A percentile compares a stretch with the other conserved stretches of the same genome.
Evolutionary conservation across 1,284 basidiomycete genomes (phyloP).

Genomic region (Malassezia sp.): DNA sequence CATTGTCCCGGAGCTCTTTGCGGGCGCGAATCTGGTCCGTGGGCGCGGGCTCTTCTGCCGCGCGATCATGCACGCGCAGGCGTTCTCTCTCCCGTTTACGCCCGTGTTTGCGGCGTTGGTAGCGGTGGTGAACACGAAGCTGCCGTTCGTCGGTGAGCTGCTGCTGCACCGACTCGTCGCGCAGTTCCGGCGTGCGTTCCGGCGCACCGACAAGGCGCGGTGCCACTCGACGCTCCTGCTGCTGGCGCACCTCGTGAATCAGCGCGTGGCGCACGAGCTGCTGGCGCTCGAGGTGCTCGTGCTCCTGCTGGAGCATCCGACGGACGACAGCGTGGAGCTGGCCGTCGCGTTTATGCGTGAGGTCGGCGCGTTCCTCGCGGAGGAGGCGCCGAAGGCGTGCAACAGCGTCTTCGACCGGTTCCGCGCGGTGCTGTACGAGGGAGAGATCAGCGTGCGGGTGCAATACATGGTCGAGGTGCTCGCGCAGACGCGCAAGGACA

Average conservation of each 20-base stretch:
- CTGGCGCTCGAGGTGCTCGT: conserved; percentile 89
- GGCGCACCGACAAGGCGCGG: conserved; percentile 93
- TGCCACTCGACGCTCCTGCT: conserved; percentile 91
- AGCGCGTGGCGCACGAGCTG: conserved; percentile 83
- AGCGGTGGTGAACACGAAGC: conserved; percentile 89
- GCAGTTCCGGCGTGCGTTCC: conserved; percentile 88
- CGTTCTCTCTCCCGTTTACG: conserved; percentile 89
- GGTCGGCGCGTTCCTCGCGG: conserved; percentile 84
- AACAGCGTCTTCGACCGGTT: conserved; percentile 88
- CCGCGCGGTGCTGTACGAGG: conserved; percentile 90
- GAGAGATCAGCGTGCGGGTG: conserved; percentile 82
- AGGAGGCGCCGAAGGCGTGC: conserved; percentile 88
- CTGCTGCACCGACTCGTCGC: conserved; percentile 76
- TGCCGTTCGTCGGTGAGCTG: conserved; percentile 89
- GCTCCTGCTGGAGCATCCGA: conserved; percentile 82
- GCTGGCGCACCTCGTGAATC: conserved; percentile 92
- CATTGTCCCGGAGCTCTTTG: conserved; percentile 67
- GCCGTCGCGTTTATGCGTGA: conserved; percentile 95
- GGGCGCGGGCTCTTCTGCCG: conserved; percentile 50
- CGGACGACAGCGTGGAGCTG: conserved; percentile 95
- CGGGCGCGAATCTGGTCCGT: conserved; percentile 43
- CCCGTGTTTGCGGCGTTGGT: conserved; percentile 92
- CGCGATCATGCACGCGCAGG: conserved; percentile 95
- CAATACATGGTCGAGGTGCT: conserved; percentile 98
- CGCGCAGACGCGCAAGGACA: conserved; percentile 71